Base-by-base conservation (phyloP, 177 flowering plant species). In the Vitis hybrid region DNA sequence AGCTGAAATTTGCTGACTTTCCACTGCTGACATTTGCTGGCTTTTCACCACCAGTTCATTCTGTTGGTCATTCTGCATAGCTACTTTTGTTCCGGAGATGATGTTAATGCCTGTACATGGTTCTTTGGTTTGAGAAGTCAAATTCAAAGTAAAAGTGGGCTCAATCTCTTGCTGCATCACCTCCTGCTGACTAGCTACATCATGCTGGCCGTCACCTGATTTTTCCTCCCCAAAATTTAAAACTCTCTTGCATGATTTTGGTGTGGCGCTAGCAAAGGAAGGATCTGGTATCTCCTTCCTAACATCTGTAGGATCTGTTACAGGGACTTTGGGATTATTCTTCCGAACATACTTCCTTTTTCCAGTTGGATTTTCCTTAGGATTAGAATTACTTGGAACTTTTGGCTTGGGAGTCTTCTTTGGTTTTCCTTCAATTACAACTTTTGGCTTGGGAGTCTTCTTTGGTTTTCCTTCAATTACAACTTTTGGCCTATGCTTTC, bases 401-500 rank as follows among this genome's bases (percentile, higher is more conserved):
- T 17, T 74, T 48, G 82, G 64, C 66, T 82, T 86, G 11, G 78
- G 82, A 2, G 74, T 71, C 65, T 73, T 79, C 72, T 77, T 81
- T 40, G 85, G 82, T 67, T 87, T 87, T 17, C 80, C 86, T 81
- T 83, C 90, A 2, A 6, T 56, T 5, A 88, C 56, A 2, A 87
- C 90, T 69, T 88, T 74, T 52, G 82, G 64, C 64, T 82, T 86
- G 11, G 78, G 82, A 2, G 73, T 71, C 65, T 73, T 80, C 72
- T 77, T 81, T 32, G 85, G 82, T 67, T 87, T 87, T 17, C 80
- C 86, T 81, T 83, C 90, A 2, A 6, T 56, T 5, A 88, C 56
- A 2, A 87, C 90, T 69, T 88, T 88, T 9, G 92, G 89, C 74
- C 87, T 79, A 75, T 81, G 83, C 64, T 85, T 88, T 62, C 76